Percentiles rank a stretch among this genome's conserved stretches.
Evolutionary conservation across 139 green algal species (phyloP).

Genomic region (Chlorella vulgaris): DNA sequence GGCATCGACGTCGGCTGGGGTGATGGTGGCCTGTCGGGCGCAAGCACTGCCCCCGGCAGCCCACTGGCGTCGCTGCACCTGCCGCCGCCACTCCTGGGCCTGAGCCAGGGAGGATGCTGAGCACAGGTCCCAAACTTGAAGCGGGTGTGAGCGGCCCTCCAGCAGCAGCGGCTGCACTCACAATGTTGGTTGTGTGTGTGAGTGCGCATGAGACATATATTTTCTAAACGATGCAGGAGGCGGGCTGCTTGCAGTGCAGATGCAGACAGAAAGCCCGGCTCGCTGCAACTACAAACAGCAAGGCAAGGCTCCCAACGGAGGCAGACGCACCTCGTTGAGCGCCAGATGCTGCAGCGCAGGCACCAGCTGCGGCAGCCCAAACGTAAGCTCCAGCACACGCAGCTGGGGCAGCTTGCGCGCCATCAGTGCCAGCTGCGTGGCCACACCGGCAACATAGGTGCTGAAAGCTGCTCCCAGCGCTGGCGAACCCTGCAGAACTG

Average conservation of each 20-base stretch:
- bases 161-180: slow-evolving; percentile 16
- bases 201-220: too few relatives aligned
- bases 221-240: too few relatives aligned
- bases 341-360: slow-evolving; percentile 7
- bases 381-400: slow-evolving; percentile 67
- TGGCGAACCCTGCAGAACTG: neutral
- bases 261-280: too few relatives aligned
- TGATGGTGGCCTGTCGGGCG: neutral
- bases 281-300: too few relatives aligned
- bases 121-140: slow-evolving; percentile 45
- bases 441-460: slow-evolving; percentile 1
- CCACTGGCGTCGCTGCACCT: neutral
- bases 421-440: slow-evolving; percentile 27
- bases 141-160: neutral
- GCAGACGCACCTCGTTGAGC: neutral
- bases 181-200: too few relatives aligned
- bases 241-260: too few relatives aligned
- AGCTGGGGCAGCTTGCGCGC: slow-evolving; percentile 51
- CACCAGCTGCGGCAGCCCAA: slow-evolving; percentile 51
- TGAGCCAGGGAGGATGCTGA: slow-evolving; percentile 3
- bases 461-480: neutral
- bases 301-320: neutral
- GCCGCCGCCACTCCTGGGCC: slow-evolving; percentile 11
- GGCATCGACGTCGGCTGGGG: slow-evolving; percentile 7
- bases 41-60: neutral